These are phyloP conservation scores for Botrytis galanthina DNA, from an alignment of 2,329 filamentous ascomycete species.

Conservation along the genomic window DNA sequence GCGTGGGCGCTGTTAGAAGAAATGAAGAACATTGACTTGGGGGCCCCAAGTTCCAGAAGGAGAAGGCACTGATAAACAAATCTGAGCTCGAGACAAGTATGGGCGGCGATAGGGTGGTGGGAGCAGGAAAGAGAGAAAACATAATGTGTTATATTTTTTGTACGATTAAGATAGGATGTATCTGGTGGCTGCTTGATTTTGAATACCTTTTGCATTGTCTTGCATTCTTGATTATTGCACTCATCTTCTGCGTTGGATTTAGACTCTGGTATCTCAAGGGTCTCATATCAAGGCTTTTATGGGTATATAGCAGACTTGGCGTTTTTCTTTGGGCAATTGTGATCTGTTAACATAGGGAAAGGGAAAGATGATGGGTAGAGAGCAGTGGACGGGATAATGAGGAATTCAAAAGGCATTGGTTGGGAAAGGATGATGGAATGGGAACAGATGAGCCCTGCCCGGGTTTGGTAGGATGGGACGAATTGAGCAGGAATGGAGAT, in stretches of 20 bases:
- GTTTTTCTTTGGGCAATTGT: not conserved
- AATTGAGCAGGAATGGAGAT: not conserved
- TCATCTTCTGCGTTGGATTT: not conserved
- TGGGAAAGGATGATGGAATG: not conserved
- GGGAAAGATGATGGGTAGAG: not conserved
- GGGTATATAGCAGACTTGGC: not conserved
- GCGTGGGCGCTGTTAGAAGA: constrained; percentile 66
- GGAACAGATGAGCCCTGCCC: not conserved
- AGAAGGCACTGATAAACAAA: constrained; percentile 17
- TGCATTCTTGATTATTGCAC: not conserved
- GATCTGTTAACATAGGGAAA: not conserved
- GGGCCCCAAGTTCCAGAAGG: constrained; percentile 49
- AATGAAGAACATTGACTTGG: constrained; percentile 66
- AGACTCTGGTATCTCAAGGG: not conserved
- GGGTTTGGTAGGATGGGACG: not conserved
- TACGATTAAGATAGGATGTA: constrained; percentile 4
- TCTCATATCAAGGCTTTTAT: not conserved
- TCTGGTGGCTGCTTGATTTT: not conserved
- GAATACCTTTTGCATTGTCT: constrained; percentile 1
- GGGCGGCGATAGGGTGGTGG: not conserved
- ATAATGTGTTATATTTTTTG: constrained; percentile 12
- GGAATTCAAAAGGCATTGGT: not conserved
- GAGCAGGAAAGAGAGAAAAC: not conserved
- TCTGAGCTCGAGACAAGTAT: not conserved
- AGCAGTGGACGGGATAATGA: not conserved